Percentiles rank a stretch among this genome's conserved stretches.
These are phyloP conservation scores for Clavispora carvajalis DNA, from an alignment of 805 yeast species.

Conservation along the genomic window DNA sequence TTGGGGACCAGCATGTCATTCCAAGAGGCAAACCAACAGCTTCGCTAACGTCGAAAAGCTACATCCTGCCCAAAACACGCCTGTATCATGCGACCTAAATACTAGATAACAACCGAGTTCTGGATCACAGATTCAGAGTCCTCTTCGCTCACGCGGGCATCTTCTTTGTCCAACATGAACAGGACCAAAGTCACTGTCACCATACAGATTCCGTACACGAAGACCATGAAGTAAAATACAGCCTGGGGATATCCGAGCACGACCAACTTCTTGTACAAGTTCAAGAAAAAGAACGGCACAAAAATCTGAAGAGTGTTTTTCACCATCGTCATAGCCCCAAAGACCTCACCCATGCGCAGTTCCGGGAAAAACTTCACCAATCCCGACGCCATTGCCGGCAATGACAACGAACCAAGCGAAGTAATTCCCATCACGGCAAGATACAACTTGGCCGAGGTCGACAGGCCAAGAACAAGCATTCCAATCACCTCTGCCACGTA, in stretches of 20 bases:
- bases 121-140: neutral
- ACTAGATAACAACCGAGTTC: no score
- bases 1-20: no score
- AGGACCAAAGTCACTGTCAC: slow-evolving; percentile 5
- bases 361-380: slow-evolving; percentile 58
- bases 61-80: no score
- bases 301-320: slow-evolving; percentile 45
- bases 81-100: no score
- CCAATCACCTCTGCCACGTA: slow-evolving; percentile 37
- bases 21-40: no score
- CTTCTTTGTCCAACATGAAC: slow-evolving; percentile 8
- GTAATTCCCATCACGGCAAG: slow-evolving; percentile 32
- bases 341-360: slow-evolving; percentile 60
- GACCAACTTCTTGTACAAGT: slow-evolving; percentile 36
- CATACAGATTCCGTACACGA: slow-evolving; percentile 2
- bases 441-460: slow-evolving; percentile 24
- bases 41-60: no score
- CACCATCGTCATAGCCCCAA: slow-evolving; percentile 63
- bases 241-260: slow-evolving; percentile 24
- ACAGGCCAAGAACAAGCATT: slow-evolving; percentile 27
- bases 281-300: slow-evolving; percentile 45
- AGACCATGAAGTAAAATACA: slow-evolving; percentile 19
- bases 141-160: slow-evolving; percentile 1
- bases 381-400: slow-evolving; percentile 55
- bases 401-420: slow-evolving; percentile 34